Base-by-base conservation (phyloP, 768 basidiomycete genomes). In the Dacryopinax spathularia region DNA sequence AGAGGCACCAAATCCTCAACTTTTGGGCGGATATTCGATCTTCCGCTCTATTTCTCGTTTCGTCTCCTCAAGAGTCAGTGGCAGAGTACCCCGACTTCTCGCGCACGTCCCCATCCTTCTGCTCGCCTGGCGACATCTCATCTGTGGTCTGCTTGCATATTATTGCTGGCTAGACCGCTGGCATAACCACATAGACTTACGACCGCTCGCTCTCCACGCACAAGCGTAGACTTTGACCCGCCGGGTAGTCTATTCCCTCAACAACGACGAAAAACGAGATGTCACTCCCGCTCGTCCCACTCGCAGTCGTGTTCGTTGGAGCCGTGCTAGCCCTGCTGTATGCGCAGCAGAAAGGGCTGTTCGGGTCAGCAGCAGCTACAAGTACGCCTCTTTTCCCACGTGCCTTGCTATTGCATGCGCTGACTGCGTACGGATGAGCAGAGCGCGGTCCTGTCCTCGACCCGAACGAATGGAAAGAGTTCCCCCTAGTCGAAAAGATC, bases 401-500 rank as follows among this genome's bases (percentile, higher is more conserved):
- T 34, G 13, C 60, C 16, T 34, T 18, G 33, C 22, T 7, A n/a
- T 13, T 16, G 18, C 56, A 15, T 1, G 16, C 7, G 2, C 9
- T 27, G 6, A 22, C 56, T 12, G 9, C n/a, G n/a, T n/a, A n/a
- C n/a, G n/a, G n/a, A n/a, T 60, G 60, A 10, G 48, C 71, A 89
- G 87, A 80, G 70, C 79, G 82, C 34, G 85, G 84, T 69, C 85
- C 87, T 22, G 83, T 83, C 5, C 79, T 95, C 63, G 80, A 89
- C 74, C 82, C 91, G 16, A 78, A 78, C 66, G 77, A 78, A 63
- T 99, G 92, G 88, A 81, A 87, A 69, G 79, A 86, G 67, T 97
- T 90, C 77, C 81, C 88, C 29, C 82, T 99, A 64, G 75, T 77
- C 62, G 81, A 89, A 69, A 96, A 95, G 75, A 85, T 83, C 56